phyloP scores from a whole-genome alignment of 2,329 filamentous ascomycete genomes.

The Xylaria sp. region DNA sequence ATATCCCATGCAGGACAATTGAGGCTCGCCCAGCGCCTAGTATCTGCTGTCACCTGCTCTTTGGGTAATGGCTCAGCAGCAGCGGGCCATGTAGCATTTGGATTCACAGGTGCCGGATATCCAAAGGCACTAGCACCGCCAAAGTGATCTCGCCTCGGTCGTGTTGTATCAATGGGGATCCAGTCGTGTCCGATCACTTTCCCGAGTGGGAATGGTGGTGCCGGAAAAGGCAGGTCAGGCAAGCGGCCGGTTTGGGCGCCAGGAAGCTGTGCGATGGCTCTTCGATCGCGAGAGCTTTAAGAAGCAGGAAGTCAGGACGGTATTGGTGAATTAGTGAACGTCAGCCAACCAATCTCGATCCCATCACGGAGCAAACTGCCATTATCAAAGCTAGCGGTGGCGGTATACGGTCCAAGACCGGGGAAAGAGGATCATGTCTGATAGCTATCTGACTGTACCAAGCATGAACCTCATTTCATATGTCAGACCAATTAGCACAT shows the following conservation, averaged over 20 bases:
- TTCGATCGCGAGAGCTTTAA: constrained; percentile 12
- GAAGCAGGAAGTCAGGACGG: constrained; percentile 1
- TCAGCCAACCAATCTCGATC: constrained; percentile 2
- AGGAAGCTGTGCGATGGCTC: constrained; percentile 20
- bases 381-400: not conserved
- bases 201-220: constrained; percentile 33
- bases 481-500: constrained; percentile 17
- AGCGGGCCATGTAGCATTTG: constrained; percentile 24
- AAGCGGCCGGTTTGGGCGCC: constrained; percentile 7
- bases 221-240: constrained; percentile 30
- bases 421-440: not conserved
- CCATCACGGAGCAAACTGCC: not conserved
- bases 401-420: not conserved
- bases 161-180: not conserved
- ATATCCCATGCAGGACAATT: constrained; percentile 13
- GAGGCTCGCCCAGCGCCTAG: constrained; percentile 25
- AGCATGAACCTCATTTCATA: constrained; percentile 29
- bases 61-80: constrained; percentile 18
- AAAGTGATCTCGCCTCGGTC: constrained; percentile 9
- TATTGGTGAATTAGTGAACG: not conserved
- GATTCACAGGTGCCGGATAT: constrained; percentile 11
- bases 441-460: constrained; percentile 18
- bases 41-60: constrained; percentile 30
- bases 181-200: constrained; percentile 28
- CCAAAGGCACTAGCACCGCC: not conserved